A percentile compares a stretch with the other conserved stretches of the same genome.
phyloP scores from a whole-genome alignment of 257 asterid species.

The Nicotiana tabacum region DNA sequence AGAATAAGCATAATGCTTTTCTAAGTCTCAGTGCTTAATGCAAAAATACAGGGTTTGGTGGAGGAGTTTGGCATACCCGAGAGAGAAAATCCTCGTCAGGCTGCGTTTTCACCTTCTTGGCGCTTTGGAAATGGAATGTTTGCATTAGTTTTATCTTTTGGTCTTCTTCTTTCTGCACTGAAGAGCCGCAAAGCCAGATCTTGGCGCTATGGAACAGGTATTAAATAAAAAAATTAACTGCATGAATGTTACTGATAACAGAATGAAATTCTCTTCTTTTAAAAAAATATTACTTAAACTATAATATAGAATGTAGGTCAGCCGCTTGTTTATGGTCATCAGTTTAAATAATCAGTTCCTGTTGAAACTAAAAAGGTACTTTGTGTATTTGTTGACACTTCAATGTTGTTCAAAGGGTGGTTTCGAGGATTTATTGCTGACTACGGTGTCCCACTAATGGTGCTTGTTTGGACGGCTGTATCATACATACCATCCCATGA shows the following conservation, averaged over 20 bases:
- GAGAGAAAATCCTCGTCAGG: slow-evolving; percentile 53
- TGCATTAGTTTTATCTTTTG: slow-evolving; percentile 84
- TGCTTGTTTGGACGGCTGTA: slow-evolving; percentile 82
- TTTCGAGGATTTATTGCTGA: slow-evolving; percentile 88
- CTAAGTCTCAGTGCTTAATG: neutral
- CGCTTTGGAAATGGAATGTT: slow-evolving; percentile 97
- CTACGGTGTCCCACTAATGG: slow-evolving; percentile 96
- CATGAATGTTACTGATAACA: neutral
- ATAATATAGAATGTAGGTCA: neutral
- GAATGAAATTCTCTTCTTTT: neutral
- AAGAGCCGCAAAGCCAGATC: slow-evolving; percentile 89
- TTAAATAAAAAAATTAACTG: no score
- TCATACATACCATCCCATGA: slow-evolving; percentile 69
- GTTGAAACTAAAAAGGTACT: neutral
- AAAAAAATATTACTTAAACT: neutral
- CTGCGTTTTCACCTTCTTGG: slow-evolving; percentile 71
- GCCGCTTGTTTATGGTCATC: neutral
- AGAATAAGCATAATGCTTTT: neutral
- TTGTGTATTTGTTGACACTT: slow-evolving; percentile 15
- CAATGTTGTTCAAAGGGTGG: slow-evolving; percentile 51
- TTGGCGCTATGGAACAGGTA: slow-evolving; percentile 95
- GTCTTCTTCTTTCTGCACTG: slow-evolving; percentile 82
- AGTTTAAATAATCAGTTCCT: neutral
- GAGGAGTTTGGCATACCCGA: slow-evolving; percentile 86
- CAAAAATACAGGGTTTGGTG: slow-evolving; percentile 63